A percentile compares a stretch with the other conserved stretches of the same genome.
Conservation (phyloP, 2,329 filamentous ascomycete genomes). For the Pseudogymnoascus sp. region DNA sequence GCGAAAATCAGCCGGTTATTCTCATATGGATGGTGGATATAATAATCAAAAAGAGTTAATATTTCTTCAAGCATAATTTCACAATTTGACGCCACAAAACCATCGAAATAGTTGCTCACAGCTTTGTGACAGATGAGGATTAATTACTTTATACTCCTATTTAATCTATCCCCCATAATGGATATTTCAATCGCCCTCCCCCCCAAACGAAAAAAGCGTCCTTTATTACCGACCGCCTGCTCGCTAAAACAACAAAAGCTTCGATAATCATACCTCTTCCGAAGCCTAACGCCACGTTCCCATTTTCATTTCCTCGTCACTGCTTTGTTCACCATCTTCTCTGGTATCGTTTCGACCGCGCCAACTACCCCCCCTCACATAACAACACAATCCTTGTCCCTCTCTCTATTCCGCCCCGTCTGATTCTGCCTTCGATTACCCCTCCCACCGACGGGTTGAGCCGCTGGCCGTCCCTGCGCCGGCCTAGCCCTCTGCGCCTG, state of each 20-base stretch:
- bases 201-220: background rate
- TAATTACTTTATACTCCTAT: background rate
- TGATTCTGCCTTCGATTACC: background rate
- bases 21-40: no score
- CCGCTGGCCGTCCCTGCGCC: background rate
- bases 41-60: background rate
- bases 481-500: background rate
- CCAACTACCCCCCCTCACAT: slow-evolving; percentile 32
- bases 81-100: background rate
- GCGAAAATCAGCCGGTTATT: no score
- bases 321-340: background rate
- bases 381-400: slow-evolving; percentile 37
- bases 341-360: background rate
- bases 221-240: background rate
- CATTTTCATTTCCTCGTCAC: background rate
- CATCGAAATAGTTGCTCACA: background rate
- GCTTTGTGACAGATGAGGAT: background rate
- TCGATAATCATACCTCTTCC: background rate
- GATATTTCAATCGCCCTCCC: background rate
- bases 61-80: background rate
- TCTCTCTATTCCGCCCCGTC: slow-evolving; percentile 19
- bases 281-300: background rate
- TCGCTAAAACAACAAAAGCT: background rate
- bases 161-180: background rate
- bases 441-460: background rate